These are phyloP conservation scores for Irpex sp. DNA, from an alignment of 1,284 basidiomycete genomes.

Conservation along the genomic window DNA sequence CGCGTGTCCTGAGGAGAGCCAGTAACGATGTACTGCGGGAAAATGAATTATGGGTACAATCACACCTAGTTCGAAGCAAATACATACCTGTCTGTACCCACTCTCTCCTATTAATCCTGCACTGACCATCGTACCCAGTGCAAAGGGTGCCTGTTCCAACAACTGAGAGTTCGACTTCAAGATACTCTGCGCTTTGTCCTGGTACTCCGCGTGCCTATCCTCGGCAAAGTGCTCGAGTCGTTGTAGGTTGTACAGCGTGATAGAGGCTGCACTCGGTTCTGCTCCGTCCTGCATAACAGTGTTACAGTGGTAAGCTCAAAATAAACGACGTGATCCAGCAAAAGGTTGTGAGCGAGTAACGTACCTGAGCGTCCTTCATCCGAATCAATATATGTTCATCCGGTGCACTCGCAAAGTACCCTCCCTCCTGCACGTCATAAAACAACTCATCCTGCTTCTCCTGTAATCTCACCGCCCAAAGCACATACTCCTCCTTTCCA, in stretches of 20 bases:
- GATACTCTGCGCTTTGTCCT: slow-evolving; percentile 28
- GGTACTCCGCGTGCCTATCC: slow-evolving; percentile 26
- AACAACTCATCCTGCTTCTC: slow-evolving; percentile 39
- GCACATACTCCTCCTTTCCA: slow-evolving; percentile 30
- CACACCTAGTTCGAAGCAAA: neutral
- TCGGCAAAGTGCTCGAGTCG: slow-evolving; percentile 32
- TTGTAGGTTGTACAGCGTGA: slow-evolving; percentile 36
- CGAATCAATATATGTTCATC: slow-evolving; percentile 37
- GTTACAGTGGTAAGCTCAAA: too few species aligned
- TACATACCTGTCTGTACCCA: slow-evolving; percentile 23
- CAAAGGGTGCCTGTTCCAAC: slow-evolving; percentile 21
- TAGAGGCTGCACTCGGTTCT: slow-evolving; percentile 38
- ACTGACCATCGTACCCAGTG: slow-evolving; percentile 23
- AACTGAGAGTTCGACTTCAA: slow-evolving; percentile 24
- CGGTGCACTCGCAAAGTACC: slow-evolving; percentile 38
- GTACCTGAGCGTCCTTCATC: slow-evolving; percentile 36
- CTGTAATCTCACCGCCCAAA: slow-evolving; percentile 36
- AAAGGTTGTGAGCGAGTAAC: neutral
- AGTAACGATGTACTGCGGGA: slow-evolving; percentile 22
- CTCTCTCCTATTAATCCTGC: slow-evolving; percentile 18
- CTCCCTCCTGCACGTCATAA: slow-evolving; percentile 36
- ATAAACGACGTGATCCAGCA: too few species aligned
- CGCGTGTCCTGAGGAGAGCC: slow-evolving; percentile 8
- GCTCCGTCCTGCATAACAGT: slow-evolving; percentile 33
- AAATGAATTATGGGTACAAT: neutral